Evolutionary conservation across 768 basidiomycete genomes (phyloP), one percentile per base, ranked within the genome.

Genomic region (Tulasnella sp.): DNA sequence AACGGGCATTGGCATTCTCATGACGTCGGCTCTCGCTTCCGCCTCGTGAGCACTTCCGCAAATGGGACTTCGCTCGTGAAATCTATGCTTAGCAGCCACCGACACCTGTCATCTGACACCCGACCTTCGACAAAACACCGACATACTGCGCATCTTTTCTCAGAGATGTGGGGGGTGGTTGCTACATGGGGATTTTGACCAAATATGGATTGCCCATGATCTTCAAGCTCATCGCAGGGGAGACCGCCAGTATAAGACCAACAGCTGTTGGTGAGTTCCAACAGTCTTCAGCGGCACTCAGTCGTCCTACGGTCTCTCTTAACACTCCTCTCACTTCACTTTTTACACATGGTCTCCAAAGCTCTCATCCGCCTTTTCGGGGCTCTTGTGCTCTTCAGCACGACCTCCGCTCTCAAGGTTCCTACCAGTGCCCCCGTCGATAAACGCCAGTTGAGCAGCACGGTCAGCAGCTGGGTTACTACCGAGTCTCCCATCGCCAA

Each of bases 401-500:
- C 51, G 46, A 32, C 35, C 16, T 71, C 70, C 32, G 40, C 37
- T n/a, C 46, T 70, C 29, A 42, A 71, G 23, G 23, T 51, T 20
- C 46, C 26, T n/a, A n/a, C n/a, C n/a, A n/a, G n/a, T 37, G 39
- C 40, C 77, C 18, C 61, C 44, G 5, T 23, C 20, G 29, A 72
- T 42, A 37, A 70, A 40, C 70, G 77, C 11, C 70, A 57, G 29
- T 13, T 70, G 55, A 67, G 61, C 61, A 67, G 61, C 35, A 77
- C 69, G 26, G 70, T 79, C 18, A 70, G 39, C 32, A 73, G 77
- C 26, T 81, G 74, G 73, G 70, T 71, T 29, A 57, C 80, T 16
- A 78, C 73, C 44, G 73, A 81, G 70, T 48, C 37, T 10, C 75
- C 80, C 29, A 74, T 79, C 39, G 57, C 79, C 40, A 79, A 80